Conservation (phyloP, 768 basidiomycete species). For the Exsudoporus frostii region DNA sequence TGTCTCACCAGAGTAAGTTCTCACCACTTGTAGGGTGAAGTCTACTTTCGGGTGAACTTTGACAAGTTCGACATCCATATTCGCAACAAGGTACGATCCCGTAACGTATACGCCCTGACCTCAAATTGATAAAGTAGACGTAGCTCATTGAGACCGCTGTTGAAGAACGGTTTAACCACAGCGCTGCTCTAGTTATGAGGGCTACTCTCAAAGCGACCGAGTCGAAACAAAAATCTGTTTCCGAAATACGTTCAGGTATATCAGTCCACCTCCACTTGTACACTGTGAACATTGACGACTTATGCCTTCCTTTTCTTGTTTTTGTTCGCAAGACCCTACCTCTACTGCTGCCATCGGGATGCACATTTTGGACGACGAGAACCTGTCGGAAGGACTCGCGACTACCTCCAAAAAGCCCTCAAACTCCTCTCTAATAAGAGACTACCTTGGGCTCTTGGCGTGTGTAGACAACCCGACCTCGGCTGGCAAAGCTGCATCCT, state of each 20-base stretch:
- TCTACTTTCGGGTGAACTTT: slow-evolving; percentile 86
- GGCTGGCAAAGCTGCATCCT: slow-evolving; percentile 64
- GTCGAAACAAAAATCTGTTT: slow-evolving; percentile 53
- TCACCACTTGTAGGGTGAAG: slow-evolving; percentile 48
- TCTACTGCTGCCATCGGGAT: slow-evolving; percentile 62
- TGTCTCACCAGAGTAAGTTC: neutral
- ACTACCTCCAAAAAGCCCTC: slow-evolving; percentile 53
- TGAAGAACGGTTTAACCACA: slow-evolving; percentile 74
- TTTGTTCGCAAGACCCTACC: slow-evolving; percentile 49
- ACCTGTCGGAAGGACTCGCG: slow-evolving; percentile 61
- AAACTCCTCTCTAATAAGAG: slow-evolving; percentile 60
- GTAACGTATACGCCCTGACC: neutral
- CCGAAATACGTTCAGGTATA: slow-evolving; percentile 64
- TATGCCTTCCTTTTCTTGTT: neutral
- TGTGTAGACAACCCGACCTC: slow-evolving; percentile 80
- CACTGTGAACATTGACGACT: neutral
- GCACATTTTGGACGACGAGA: slow-evolving; percentile 60
- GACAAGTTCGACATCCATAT: slow-evolving; percentile 85
- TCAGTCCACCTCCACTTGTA: neutral
- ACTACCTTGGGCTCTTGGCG: slow-evolving; percentile 78
- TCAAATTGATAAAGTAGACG: slow-evolving; percentile 10
- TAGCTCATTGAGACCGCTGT: slow-evolving; percentile 80
- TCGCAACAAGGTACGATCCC: slow-evolving; percentile 68
- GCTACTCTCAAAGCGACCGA: slow-evolving; percentile 72
- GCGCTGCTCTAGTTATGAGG: slow-evolving; percentile 67